Percentiles rank a stretch among this genome's conserved stretches.
Evolutionary conservation across 2,329 filamentous ascomycete species (phyloP).

Genomic region (Cladophialophora yegresii): DNA sequence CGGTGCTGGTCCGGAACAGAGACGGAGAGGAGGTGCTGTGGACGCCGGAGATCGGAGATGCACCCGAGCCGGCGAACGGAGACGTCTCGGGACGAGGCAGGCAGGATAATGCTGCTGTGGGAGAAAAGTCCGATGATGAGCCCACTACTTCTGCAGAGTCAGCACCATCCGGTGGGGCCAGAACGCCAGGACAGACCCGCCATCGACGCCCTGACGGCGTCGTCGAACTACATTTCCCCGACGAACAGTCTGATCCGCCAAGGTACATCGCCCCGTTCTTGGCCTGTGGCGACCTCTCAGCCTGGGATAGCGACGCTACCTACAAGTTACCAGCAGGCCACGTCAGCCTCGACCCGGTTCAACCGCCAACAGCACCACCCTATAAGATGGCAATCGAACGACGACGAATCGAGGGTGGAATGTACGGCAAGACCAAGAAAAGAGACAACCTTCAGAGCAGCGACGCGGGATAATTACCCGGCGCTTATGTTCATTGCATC

Average conservation of each 20-base stretch:
- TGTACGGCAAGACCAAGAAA: constrained; percentile 69
- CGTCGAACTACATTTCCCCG: constrained; percentile 43
- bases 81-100: neutral
- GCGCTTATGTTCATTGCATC: neutral
- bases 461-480: neutral
- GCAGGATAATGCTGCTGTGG: neutral
- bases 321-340: constrained; percentile 86
- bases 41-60: constrained; percentile 41
- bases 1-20: constrained; percentile 42
- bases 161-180: neutral
- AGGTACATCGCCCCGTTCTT: constrained; percentile 91
- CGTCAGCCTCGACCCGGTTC: constrained; percentile 84
- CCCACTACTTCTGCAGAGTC: neutral
- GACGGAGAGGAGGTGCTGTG: constrained; percentile 23
- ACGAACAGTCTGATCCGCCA: constrained; percentile 45
- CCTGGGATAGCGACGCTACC: constrained; percentile 90
- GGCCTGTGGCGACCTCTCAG: constrained; percentile 92
- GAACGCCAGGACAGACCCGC: constrained; percentile 33
- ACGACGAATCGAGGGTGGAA: constrained; percentile 72
- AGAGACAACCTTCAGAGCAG: neutral
- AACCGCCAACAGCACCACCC: constrained; percentile 92
- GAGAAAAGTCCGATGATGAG: neutral
- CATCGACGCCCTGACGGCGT: constrained; percentile 40
- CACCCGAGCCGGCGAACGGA: constrained; percentile 27
- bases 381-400: constrained; percentile 90